Percentiles rank a stretch among this genome's conserved stretches.
These are phyloP conservation scores for Adansonia digitata DNA, from an alignment of 345 rosid species.

Conservation along the genomic window DNA sequence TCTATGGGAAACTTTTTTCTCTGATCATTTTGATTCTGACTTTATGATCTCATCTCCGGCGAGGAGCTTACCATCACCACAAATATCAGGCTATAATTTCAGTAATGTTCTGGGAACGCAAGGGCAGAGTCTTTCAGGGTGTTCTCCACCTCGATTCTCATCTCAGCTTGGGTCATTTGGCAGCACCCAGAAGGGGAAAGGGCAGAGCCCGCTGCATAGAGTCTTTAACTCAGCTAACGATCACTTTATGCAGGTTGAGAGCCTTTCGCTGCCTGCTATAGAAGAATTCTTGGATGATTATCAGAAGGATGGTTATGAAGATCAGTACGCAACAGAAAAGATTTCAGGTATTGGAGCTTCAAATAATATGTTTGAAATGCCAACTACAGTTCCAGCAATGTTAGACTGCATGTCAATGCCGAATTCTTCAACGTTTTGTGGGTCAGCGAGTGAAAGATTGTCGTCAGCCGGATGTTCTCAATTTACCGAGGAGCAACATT, in stretches of 20 bases:
- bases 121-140: conserved; percentile 34
- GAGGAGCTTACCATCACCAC: conserved; percentile 40
- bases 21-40: conserved; percentile 51
- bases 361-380: conserved; percentile 24
- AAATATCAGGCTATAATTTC: conserved; percentile 14
- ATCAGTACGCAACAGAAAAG: conserved; percentile 19
- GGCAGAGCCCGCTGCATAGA: conserved; percentile 39
- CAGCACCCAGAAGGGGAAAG: conserved; percentile 28
- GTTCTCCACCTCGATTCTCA: conserved; percentile 40
- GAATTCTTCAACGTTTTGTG: conserved; percentile 24
- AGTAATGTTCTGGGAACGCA: conserved; percentile 31
- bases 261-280: conserved; percentile 38
- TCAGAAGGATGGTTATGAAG: conserved; percentile 32
- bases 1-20: conserved; percentile 50
- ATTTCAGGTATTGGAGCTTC: conserved; percentile 18
- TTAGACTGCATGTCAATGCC: conserved; percentile 32
- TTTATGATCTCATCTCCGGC: conserved; percentile 63
- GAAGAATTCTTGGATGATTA: conserved; percentile 54
- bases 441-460: conserved; percentile 20
- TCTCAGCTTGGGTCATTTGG: conserved; percentile 32
- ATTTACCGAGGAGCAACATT: conserved; percentile 29
- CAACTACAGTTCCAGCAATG: conserved; percentile 13
- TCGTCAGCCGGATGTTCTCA: conserved; percentile 23
- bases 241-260: conserved; percentile 49
- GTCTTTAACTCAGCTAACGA: conserved; percentile 42